Base-by-base conservation (phyloP, 2,329 filamentous ascomycete species). In the Claviceps pazoutovae region DNA sequence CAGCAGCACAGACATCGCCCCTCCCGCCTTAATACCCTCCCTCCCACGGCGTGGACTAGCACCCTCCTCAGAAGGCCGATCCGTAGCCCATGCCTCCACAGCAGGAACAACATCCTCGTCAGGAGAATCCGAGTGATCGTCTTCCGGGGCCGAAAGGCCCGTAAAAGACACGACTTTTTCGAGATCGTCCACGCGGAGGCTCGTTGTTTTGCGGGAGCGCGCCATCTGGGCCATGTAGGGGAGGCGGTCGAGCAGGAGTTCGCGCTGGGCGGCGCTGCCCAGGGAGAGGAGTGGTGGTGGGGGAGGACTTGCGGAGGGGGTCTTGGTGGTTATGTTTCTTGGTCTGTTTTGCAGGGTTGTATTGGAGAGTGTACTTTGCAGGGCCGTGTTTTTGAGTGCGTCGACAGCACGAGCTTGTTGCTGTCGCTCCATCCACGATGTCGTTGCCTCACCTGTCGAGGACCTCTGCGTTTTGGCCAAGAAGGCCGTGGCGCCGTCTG, bases 181-280 rank as follows among this genome's bases (percentile, higher is more conserved):
- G 8, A 90, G 72, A 19, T 84, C 79, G 49, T 71, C 73, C 2
- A 76, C 66, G n/a, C 69, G 66, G 54, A 70, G 60, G 60, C 19
- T 2, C 3, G 65, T 55, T 58, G 67, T 64, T 57, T 68, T 69
- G 56, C 68, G 62, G 36, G 67, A 62, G 16, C 74, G 70, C 2
- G 70, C 66, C 61, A 96, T 86, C 49, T 79, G 75, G 1, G 83
- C 75, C 73, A 93, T 81, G 65, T 95, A 97, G 0, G 93, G 93
- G 0, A 98, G 74, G 8, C 88, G 82, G 57, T 97, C 88, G 23
- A 96, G 77, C 0, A 96, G 68, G 71, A 93, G 76, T 64, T 91
- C 87, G 43, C 75, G 76, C 38, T 82, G 82, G 4, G 83, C 81
- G 3, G 83, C 79, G 55, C 73, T 82, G 44, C 83, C 82, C 1